Base-by-base conservation (phyloP, 2,329 filamentous ascomycete species). In the Cercospora zeae-maydis region DNA sequence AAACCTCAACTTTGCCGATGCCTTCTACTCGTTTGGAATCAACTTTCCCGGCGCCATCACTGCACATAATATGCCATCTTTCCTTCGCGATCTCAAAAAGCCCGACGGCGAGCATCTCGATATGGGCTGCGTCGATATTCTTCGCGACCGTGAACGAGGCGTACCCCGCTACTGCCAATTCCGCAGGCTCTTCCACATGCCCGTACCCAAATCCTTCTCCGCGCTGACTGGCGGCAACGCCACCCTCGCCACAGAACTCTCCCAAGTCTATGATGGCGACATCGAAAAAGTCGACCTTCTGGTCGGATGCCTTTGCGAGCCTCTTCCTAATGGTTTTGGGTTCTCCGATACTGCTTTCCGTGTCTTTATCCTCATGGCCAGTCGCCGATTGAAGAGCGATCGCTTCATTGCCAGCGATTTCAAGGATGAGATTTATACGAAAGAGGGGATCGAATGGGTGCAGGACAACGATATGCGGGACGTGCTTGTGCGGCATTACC, bases 271-370 rank as follows among this genome's bases (percentile, higher is more conserved):
- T 67, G 68, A 71, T 2, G 73, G 72, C 1, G 73, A 81, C n/a
- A 71, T 82, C 19, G 75, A 79, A 39, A 72, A 72, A 11, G 78
- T 81, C 0, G 80, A 81, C 60, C 66, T 76, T 1, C 70, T 81
- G 0, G 74, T 81, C 1, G 80, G 79, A 0, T 78, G 73, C 31
- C 76, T 77, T 33, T 73, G 75, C 49, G 80, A 82, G 67, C 78
- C 78, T 0, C 59, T 81, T 5, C 77, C 78, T 4, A 70, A 76
- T 33, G 80, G 79, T 0, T 82, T 81, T 56, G 80, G 79, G 0
- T 81, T 82, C 67, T 78, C 76, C 63, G 80, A 82, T 58, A 82
- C 79, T 1, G 79, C 79, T 1, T 81, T 82, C 65, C 69, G 79
- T 0, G 71, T 81, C 1, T 81, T 81, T 61, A 79, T 81, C 37